Conservation (phyloP, 2,329 filamentous ascomycete genomes). For the Epichloe uncinata region DNA sequence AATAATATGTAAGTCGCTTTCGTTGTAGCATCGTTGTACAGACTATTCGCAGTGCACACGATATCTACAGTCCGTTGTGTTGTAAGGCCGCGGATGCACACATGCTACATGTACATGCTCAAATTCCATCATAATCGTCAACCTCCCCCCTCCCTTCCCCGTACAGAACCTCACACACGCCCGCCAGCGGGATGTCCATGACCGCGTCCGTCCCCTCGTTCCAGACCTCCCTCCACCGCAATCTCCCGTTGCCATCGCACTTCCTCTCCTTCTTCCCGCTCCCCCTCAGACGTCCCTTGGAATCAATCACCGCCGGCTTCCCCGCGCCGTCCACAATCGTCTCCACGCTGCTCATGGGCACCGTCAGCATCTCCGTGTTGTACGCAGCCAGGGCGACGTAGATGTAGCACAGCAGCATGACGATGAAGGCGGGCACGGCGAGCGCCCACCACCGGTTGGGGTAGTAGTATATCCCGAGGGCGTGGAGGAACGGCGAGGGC, state of each 20-base stretch:
- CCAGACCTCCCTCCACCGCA: conserved; percentile 76
- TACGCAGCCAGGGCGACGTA: conserved; percentile 86
- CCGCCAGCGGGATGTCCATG: conserved; percentile 89
- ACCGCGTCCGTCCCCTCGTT: conserved; percentile 90
- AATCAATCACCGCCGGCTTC: conserved; percentile 71
- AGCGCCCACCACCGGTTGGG: conserved; percentile 97
- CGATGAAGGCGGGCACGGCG: conserved; percentile 79
- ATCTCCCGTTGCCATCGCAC: conserved; percentile 21
- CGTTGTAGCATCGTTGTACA: no score
- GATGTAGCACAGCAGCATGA: conserved; percentile 80
- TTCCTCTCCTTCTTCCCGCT: conserved; percentile 23
- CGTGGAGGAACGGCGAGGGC: conserved; percentile 81
- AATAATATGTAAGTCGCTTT: no score
- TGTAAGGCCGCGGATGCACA: no score
- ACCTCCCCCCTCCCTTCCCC: conserved; percentile 37
- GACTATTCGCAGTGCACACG: no score
- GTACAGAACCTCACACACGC: conserved; percentile 90
- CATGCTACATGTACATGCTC: no score
- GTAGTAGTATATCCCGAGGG: conserved; percentile 91
- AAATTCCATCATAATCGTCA: not conserved
- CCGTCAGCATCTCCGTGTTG: conserved; percentile 78
- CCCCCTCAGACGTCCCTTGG: conserved; percentile 41
- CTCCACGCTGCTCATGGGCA: conserved; percentile 67
- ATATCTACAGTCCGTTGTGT: no score
- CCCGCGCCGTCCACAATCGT: conserved; percentile 86